phyloP scores from a whole-genome alignment of 2,329 filamentous ascomycete genomes.

The Diaporthe longicolla region DNA sequence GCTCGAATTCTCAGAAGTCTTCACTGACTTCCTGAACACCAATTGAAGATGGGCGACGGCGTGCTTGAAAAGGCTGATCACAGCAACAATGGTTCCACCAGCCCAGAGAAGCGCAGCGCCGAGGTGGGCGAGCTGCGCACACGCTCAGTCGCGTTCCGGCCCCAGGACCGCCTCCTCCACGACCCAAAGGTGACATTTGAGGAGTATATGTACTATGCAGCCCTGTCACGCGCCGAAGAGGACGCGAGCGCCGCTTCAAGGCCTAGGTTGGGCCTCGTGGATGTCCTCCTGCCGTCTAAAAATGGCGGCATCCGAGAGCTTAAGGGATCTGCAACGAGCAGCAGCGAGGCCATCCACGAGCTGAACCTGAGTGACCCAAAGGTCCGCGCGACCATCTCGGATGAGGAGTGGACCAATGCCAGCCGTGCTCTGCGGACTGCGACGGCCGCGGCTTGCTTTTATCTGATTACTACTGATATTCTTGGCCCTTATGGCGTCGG shows the following conservation, averaged over 20 bases:
- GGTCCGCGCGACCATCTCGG: conserved; percentile 34
- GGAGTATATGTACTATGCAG: conserved; percentile 43
- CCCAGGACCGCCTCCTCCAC: conserved; percentile 39
- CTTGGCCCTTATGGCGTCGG: conserved; percentile 58
- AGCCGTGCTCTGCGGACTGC: conserved; percentile 59
- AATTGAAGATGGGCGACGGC: conserved; percentile 9
- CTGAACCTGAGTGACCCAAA: conserved; percentile 39
- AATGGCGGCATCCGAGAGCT: conserved; percentile 32
- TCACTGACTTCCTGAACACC: too few relatives aligned
- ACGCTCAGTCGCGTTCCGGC: conserved; percentile 25
- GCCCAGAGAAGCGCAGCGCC: conserved; percentile 16
- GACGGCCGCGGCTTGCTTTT: conserved; percentile 59
- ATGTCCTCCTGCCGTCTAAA: conserved; percentile 37
- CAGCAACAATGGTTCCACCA: conserved; percentile 13
- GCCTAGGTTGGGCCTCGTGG: conserved; percentile 28
- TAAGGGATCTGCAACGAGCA: conserved; percentile 20
- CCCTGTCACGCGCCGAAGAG: conserved; percentile 37
- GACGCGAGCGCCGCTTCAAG: conserved; percentile 14
- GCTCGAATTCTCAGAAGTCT: neutral
- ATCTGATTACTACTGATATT: conserved; percentile 62
- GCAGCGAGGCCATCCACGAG: conserved; percentile 33
- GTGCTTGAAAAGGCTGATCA: neutral
- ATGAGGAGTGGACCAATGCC: conserved; percentile 42
- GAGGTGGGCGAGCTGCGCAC: conserved; percentile 28
- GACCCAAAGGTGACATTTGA: conserved; percentile 40